These are phyloP conservation scores for Leptographium radiaticola DNA, from an alignment of 2,329 filamentous ascomycete genomes.

Conservation along the genomic window DNA sequence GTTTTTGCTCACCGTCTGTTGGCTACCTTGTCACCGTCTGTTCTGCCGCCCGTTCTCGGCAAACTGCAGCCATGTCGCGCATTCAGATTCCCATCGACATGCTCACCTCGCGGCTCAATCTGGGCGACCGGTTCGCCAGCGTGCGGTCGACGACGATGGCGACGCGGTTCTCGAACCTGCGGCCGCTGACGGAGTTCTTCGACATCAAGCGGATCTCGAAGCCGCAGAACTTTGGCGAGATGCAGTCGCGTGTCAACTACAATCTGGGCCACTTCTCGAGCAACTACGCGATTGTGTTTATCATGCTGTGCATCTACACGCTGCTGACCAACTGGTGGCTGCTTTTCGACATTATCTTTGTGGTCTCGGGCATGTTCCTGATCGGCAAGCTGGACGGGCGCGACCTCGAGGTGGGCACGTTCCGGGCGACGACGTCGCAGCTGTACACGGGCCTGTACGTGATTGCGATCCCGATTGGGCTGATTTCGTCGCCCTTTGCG, in stretches of 20 bases:
- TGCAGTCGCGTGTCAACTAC: slow-evolving; percentile 90
- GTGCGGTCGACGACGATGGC: slow-evolving; percentile 67
- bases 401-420: slow-evolving; percentile 75
- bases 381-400: slow-evolving; percentile 83
- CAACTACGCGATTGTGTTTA: slow-evolving; percentile 91
- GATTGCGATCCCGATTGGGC: slow-evolving; percentile 69
- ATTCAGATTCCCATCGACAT: slow-evolving; percentile 89
- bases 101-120: slow-evolving; percentile 80
- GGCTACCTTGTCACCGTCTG: not conserved
- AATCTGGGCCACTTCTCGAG: slow-evolving; percentile 94
- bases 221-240: slow-evolving; percentile 75
- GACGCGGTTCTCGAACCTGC: slow-evolving; percentile 82
- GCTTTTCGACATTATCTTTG: slow-evolving; percentile 84
- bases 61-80: slow-evolving; percentile 58
- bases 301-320: slow-evolving; percentile 93
- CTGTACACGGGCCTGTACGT: slow-evolving; percentile 82
- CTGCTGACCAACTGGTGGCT: slow-evolving; percentile 76
- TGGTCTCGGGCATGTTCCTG: slow-evolving; percentile 74
- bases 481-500: slow-evolving; percentile 72
- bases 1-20: not conserved
- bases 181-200: slow-evolving; percentile 83
- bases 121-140: slow-evolving; percentile 72
- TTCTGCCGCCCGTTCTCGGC: not conserved
- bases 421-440: slow-evolving; percentile 78
- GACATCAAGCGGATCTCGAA: slow-evolving; percentile 94